A percentile compares a stretch with the other conserved stretches of the same genome.
Conservation (phyloP, 495 filamentous ascomycete genomes). For the Penicillium steckii region DNA sequence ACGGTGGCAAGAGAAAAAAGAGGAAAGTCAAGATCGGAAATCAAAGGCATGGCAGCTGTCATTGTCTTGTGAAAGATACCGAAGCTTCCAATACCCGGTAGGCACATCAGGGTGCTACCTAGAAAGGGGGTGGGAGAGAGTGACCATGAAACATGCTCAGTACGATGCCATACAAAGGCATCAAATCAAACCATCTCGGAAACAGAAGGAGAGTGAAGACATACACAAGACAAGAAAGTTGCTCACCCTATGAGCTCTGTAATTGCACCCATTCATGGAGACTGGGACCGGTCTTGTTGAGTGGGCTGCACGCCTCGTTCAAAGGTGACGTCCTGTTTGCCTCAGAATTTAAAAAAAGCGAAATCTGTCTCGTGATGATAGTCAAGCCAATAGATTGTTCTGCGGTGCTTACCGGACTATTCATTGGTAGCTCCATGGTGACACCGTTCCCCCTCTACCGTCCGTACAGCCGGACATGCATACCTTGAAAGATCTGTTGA, state of each 20-base stretch:
- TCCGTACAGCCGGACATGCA: constrained; percentile 25
- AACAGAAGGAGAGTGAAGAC: constrained; percentile 14
- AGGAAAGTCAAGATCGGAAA: constrained; percentile 3
- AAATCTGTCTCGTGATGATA: constrained; percentile 23
- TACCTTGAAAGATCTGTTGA: constrained; percentile 17
- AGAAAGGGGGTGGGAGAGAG: not conserved
- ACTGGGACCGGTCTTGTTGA: not conserved
- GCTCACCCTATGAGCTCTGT: not conserved
- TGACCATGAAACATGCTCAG: constrained; percentile 16
- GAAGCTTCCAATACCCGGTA: constrained; percentile 21
- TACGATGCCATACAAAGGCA: constrained; percentile 10
- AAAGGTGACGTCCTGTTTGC: constrained; percentile 18
- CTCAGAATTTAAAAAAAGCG: constrained; percentile 3
- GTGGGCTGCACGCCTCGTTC: constrained; percentile 1
- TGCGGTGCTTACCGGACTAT: not conserved
- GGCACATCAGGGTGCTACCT: constrained; percentile 21
- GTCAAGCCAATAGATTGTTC: constrained; percentile 15
- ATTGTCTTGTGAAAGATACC: constrained; percentile 3
- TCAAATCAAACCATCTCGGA: constrained; percentile 14
- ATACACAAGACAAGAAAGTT: constrained; percentile 4
- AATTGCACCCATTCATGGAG: constrained; percentile 1
- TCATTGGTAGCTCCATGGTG: constrained; percentile 23
- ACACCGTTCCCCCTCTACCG: constrained; percentile 20
- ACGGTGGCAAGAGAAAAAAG: constrained; percentile 2
- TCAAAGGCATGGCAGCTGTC: constrained; percentile 8